These are phyloP conservation scores for Peniophora sp. DNA, from an alignment of 1,284 basidiomycete genomes.

Conservation along the genomic window DNA sequence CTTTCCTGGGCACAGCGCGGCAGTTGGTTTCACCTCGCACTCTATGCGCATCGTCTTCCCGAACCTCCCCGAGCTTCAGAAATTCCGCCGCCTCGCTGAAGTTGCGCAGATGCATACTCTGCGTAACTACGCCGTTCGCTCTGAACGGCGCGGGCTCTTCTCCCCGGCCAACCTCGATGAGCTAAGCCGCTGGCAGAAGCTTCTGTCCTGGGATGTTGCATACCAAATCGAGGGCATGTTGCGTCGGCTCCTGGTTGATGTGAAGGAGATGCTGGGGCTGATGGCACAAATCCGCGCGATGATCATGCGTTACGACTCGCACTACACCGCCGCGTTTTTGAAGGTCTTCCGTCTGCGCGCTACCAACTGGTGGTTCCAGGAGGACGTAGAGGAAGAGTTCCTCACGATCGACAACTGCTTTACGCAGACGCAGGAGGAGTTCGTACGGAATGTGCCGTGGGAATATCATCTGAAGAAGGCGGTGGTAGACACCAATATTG, in stretches of 20 bases:
- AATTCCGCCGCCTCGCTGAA: slow-evolving; percentile 30
- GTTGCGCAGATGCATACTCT: slow-evolving; percentile 27
- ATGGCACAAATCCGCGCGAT: slow-evolving; percentile 26
- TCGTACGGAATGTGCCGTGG: slow-evolving; percentile 4
- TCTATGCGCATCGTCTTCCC: slow-evolving; percentile 40
- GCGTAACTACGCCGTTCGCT: slow-evolving; percentile 25
- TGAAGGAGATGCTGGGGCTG: slow-evolving; percentile 37
- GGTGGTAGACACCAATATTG: slow-evolving; percentile 21
- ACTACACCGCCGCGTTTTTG: slow-evolving; percentile 31
- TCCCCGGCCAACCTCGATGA: slow-evolving; percentile 22
- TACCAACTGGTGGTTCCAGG: slow-evolving; percentile 15
- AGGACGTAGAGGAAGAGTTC: not conserved
- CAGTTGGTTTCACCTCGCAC: slow-evolving; percentile 39
- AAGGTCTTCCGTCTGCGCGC: slow-evolving; percentile 31
- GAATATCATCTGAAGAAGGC: not conserved
- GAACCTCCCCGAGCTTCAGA: slow-evolving; percentile 21
- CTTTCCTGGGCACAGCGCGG: slow-evolving; percentile 13
- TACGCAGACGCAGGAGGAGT: slow-evolving; percentile 10
- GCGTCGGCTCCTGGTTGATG: slow-evolving; percentile 32
- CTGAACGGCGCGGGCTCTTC: slow-evolving; percentile 36
- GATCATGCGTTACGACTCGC: slow-evolving; percentile 21
- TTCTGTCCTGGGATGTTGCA: slow-evolving; percentile 41
- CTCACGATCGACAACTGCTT: not conserved
- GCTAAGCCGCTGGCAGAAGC: slow-evolving; percentile 29
- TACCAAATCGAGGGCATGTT: slow-evolving; percentile 50